These are phyloP conservation scores for Thielaviopsis euricoi DNA, from an alignment of 2,329 filamentous ascomycete genomes.

Conservation along the genomic window DNA sequence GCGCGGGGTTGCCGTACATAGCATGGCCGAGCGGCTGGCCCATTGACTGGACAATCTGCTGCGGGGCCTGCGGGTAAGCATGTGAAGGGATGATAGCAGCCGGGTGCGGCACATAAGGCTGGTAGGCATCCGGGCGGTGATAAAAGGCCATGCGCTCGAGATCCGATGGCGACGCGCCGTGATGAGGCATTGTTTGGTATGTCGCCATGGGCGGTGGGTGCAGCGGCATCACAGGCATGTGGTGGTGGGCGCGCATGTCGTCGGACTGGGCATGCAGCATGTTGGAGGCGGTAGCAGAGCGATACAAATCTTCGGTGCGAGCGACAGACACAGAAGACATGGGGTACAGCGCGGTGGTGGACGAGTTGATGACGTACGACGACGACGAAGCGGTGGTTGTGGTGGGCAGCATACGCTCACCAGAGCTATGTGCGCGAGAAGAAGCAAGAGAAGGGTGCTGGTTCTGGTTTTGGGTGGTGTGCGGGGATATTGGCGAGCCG, in stretches of 20 bases:
- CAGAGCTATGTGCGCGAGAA: constrained; percentile 40
- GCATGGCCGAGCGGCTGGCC: constrained; percentile 17
- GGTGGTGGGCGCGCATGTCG: constrained; percentile 16
- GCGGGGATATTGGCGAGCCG: constrained; percentile 35
- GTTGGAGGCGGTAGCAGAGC: constrained; percentile 16
- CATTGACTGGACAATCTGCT: constrained; percentile 15
- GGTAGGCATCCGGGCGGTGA: constrained; percentile 22
- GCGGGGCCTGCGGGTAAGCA: constrained; percentile 3
- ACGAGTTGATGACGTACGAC: not conserved
- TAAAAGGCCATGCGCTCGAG: constrained; percentile 25
- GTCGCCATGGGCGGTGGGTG: constrained; percentile 4
- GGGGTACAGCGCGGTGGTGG: not conserved
- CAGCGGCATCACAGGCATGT: constrained; percentile 4
- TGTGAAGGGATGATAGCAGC: constrained; percentile 8
- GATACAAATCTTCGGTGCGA: constrained; percentile 5
- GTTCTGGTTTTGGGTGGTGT: not conserved
- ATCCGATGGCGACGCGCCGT: not conserved
- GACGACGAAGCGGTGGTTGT: not conserved
- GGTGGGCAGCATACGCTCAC: constrained; percentile 31
- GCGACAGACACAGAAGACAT: constrained; percentile 2
- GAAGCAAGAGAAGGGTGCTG: constrained; percentile 29
- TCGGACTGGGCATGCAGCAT: constrained; percentile 18
- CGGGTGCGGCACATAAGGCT: constrained; percentile 9
- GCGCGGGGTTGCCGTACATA: constrained; percentile 5
- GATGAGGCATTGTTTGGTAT: constrained; percentile 4